phyloP scores from a whole-genome alignment of 1,139 yeast genomes.

The Debaryomyces coudertii region DNA sequence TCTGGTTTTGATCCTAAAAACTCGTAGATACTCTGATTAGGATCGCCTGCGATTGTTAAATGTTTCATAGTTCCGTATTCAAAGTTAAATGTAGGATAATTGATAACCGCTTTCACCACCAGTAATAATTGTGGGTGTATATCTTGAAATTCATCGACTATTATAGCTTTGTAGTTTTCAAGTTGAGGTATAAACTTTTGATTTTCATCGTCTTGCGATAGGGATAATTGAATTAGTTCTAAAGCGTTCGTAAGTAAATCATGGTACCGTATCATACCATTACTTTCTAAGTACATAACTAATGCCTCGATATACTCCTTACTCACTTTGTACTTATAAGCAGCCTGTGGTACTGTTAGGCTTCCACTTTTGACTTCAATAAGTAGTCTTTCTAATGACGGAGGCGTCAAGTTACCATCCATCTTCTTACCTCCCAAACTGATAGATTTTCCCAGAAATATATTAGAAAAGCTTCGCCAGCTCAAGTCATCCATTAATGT shows the following conservation, averaged over 20 bases:
- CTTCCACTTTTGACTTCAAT: slow-evolving; percentile 35
- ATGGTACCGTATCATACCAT: slow-evolving; percentile 41
- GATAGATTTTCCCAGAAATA: slow-evolving; percentile 34
- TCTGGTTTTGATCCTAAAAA: slow-evolving; percentile 58
- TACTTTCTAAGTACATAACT: slow-evolving; percentile 26
- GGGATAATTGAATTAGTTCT: slow-evolving; percentile 26
- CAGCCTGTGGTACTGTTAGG: slow-evolving; percentile 28
- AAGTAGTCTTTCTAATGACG: slow-evolving; percentile 35
- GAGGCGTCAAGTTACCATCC: slow-evolving; percentile 31
- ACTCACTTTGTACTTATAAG: slow-evolving; percentile 27
- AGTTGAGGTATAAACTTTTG: slow-evolving; percentile 26
- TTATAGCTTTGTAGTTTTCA: slow-evolving; percentile 37
- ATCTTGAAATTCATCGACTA: slow-evolving; percentile 82
- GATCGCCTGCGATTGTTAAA: slow-evolving; percentile 72
- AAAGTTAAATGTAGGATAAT: slow-evolving; percentile 28
- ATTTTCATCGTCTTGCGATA: slow-evolving; percentile 3
- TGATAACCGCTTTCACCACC: slow-evolving; percentile 43
- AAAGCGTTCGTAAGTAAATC: slow-evolving; percentile 40
- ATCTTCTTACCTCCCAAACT: slow-evolving; percentile 26
- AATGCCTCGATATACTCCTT: slow-evolving; percentile 25
- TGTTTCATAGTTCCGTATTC: slow-evolving; percentile 39
- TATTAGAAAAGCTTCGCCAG: slow-evolving; percentile 47
- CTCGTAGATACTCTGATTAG: slow-evolving; percentile 69
- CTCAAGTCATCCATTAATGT: slow-evolving; percentile 54
- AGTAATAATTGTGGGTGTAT: slow-evolving; percentile 55